Base-by-base conservation (phyloP, 352 stramenopile species). In the Phytophthora colocasiae region DNA sequence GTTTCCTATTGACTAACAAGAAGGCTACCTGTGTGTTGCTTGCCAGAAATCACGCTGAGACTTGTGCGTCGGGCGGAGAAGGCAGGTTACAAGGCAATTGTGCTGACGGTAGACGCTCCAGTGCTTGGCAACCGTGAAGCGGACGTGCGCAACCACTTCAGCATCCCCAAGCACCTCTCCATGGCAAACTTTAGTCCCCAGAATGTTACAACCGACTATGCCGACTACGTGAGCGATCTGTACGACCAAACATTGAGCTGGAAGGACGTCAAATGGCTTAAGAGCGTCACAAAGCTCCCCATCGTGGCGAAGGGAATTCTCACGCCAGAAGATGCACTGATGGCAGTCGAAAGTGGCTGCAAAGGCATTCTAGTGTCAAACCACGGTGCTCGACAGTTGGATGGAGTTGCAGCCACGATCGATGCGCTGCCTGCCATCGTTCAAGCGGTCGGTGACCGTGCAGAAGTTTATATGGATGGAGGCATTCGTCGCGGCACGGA, bases 171-270 rank as follows among this genome's bases (percentile, higher is more conserved):
- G 4, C 86, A 96, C 66, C 91, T 78, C 14, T 46, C 57, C 40
- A 73, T 78, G 57, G 70, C 67, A 55, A 78, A 75, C 45, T 75
- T 75, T 24, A 17, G 51, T 9, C 63, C 63, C 6, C 55, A 71
- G 22, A 71, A 71, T 56, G 63, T 36, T 15, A 60, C 55, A 22
- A 71, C 17, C 4, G 57, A 69, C 68, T 73, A 70, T 24, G 69
- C 69, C 11, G 49, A 77, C 64, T 77, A 77, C 46, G 64, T 77
- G 65, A 89, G 91, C 27, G 78, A 91, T 32, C 91, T 98, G 57
- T 98, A 96, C 15, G 97, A 99, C 77, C 87, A 95, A 36, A 97
- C 89, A 57, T 90, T 99, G 63, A 97, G 97, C 73, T 98, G 87
- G 66, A 84, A 98, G 51, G 93, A 98, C 52, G 86, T 98, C 27